Conservation (phyloP, 2,329 filamentous ascomycete species). For the Colletotrichum sp. region DNA sequence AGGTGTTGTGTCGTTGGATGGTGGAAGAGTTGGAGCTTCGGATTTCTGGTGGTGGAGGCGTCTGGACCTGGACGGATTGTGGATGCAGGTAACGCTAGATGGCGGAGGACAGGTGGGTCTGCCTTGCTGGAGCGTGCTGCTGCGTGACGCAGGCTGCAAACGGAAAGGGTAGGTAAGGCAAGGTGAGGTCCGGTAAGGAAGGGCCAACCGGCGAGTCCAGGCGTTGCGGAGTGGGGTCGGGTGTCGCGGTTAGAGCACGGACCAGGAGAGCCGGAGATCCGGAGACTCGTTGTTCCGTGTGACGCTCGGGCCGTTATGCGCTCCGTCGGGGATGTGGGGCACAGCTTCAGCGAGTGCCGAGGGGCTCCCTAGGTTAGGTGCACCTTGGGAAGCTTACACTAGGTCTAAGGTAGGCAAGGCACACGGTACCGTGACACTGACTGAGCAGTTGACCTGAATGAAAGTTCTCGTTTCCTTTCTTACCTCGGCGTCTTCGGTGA, state of each 20-base stretch:
- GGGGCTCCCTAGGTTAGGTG: neutral
- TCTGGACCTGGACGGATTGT: neutral
- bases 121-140: neutral
- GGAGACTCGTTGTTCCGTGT: neutral
- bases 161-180: neutral
- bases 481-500: neutral
- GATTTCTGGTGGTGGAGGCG: neutral
- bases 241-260: neutral
- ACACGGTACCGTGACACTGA: neutral
- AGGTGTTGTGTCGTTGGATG: neutral
- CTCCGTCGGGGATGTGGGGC: neutral
- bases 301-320: neutral
- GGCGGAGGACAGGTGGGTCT: neutral
- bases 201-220: neutral
- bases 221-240: slow-evolving; percentile 3
- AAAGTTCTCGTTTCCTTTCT: neutral
- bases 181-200: neutral
- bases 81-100: neutral
- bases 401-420: neutral
- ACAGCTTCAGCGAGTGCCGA: neutral
- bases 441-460: neutral
- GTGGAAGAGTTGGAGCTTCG: slow-evolving; percentile 4
- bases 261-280: neutral
- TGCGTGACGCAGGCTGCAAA: slow-evolving; percentile 7
- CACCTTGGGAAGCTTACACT: neutral